phyloP scores from a whole-genome alignment of 2,329 filamentous ascomycete genomes.

The Talaromyces sp. region DNA sequence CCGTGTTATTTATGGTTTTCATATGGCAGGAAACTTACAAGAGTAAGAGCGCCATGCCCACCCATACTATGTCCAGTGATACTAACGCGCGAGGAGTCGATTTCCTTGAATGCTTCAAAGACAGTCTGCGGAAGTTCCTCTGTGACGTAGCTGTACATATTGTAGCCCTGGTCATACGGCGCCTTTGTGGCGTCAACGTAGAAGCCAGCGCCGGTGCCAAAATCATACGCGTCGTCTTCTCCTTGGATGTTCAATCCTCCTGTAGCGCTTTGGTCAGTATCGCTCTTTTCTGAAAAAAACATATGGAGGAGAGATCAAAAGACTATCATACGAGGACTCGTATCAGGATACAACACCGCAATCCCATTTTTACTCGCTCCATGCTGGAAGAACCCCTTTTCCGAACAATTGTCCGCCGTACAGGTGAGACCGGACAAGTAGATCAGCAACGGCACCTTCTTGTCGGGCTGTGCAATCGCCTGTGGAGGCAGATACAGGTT shows the following conservation, averaged over 20 bases:
- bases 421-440: slow-evolving; percentile 94
- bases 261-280: slow-evolving; percentile 20
- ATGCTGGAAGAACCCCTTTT: slow-evolving; percentile 85
- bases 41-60: slow-evolving; percentile 85
- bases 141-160: slow-evolving; percentile 93
- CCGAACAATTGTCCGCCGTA: slow-evolving; percentile 73
- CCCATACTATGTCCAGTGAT: slow-evolving; percentile 97
- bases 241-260: slow-evolving; percentile 72
- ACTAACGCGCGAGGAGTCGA: slow-evolving; percentile 67
- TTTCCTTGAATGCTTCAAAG: slow-evolving; percentile 63
- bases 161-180: slow-evolving; percentile 73
- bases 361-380: slow-evolving; percentile 73
- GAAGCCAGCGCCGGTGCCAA: slow-evolving; percentile 87
- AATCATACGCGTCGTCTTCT: slow-evolving; percentile 86
- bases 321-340: slow-evolving; percentile 65
- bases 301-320: background rate
- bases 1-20: background rate
- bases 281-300: background rate
- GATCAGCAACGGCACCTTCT: slow-evolving; percentile 76
- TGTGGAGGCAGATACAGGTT: slow-evolving; percentile 85
- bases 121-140: slow-evolving; percentile 75
- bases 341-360: slow-evolving; percentile 93
- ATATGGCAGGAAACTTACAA: slow-evolving; percentile 42
- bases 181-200: slow-evolving; percentile 79
- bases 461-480: slow-evolving; percentile 46